Base-by-base conservation (phyloP, 805 yeast genomes). In the Cyberlindnera mississippiensis region DNA sequence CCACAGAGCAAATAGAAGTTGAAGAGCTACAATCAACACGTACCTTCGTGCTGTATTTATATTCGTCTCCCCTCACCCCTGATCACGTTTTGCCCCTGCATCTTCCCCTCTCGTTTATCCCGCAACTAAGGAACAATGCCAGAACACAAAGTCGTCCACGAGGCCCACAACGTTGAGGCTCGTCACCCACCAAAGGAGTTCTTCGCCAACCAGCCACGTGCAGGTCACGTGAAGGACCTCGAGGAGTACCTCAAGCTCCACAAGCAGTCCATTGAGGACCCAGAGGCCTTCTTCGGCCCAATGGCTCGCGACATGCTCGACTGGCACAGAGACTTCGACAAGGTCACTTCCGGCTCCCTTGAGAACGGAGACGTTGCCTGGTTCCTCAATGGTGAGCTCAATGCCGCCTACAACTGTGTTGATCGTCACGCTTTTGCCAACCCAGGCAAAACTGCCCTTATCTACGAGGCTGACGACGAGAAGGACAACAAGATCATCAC, bases 381-480 rank as follows among this genome's bases (percentile, higher is more conserved):
- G 98, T 93, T 93, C 59, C 67, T 88, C 37, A 90, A 87, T 49
- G 99, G 99, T 60, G 80, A 85, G 68, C 74, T 91, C 61, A 93
- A 93, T 61, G 99, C 99, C 31, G 72, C 83, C 50, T 91, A 86
- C 70, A 91, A 91, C 68, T 83, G 93, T 64, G 96, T 91, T 50
- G 99, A 91, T 65, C 80, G 98, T 65, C 96, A 93, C 72, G 99
- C 99, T 4, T 70, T 85, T 52, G 76, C 74, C 51, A 83, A 79
- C 59, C 98, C 99, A 34, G 75, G 86, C 61, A 89, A 90, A 68
- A 69, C 80, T 15, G 93, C 93, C 42, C 69, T 85, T 35, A 82
- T 93, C 54, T 91, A 86, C 66, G 99, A 91, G 69, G 98, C 96
- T 40, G 99, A 91, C 66, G 95, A 87, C 59, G 89, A 82, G 55